These are phyloP conservation scores for Aspergillus sp. DNA, from an alignment of 2,329 filamentous ascomycete species.

Conservation along the genomic window DNA sequence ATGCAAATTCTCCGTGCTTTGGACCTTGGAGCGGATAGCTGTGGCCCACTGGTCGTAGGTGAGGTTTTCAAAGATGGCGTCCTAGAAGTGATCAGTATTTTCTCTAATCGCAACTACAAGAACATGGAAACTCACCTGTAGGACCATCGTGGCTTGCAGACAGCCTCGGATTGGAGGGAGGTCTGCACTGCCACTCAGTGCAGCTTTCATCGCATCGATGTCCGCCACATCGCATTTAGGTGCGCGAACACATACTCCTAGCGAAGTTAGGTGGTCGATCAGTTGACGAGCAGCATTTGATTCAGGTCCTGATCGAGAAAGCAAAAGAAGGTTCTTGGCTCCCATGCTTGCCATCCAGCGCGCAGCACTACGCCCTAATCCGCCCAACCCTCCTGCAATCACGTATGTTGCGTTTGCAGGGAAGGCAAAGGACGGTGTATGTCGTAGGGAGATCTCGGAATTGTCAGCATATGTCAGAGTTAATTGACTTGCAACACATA, in stretches of 20 bases:
- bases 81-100: conserved; percentile 9
- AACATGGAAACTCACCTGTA: neutral
- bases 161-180: conserved; percentile 30
- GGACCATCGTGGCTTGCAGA: conserved; percentile 32
- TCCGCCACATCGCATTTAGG: conserved; percentile 22
- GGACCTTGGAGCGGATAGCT: conserved; percentile 38
- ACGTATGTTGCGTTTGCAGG: conserved; percentile 10
- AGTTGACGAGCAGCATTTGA: neutral
- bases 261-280: neutral
- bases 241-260: conserved; percentile 16
- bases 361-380: conserved; percentile 12
- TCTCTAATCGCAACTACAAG: no score
- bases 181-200: neutral
- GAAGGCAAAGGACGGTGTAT: conserved; percentile 1
- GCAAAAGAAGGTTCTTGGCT: conserved; percentile 10
- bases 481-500: neutral
- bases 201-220: neutral
- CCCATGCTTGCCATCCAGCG: conserved; percentile 10
- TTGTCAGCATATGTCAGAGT: neutral
- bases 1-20: conserved; percentile 35
- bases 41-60: conserved; percentile 34
- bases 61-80: conserved; percentile 41
- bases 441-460: neutral
- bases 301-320: conserved; percentile 9
- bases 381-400: conserved; percentile 18